Conservation (phyloP, 768 basidiomycete species). For the Leccinum variicolor region DNA sequence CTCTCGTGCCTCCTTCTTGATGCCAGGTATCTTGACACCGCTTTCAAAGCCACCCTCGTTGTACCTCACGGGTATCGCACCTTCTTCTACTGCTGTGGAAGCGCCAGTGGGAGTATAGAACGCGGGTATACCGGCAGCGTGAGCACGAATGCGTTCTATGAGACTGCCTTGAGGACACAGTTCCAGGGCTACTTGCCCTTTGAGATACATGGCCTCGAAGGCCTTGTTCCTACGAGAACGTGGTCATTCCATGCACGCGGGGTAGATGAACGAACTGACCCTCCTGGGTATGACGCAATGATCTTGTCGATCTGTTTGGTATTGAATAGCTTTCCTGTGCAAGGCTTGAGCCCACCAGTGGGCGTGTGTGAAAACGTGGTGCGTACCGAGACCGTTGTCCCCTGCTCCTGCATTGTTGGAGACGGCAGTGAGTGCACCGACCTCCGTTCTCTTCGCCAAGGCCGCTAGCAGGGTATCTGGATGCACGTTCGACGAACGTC, state of each 20-base stretch:
- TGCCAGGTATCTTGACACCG: slow-evolving; percentile 69
- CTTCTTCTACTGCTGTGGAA: slow-evolving; percentile 77
- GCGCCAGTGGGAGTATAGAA: slow-evolving; percentile 93
- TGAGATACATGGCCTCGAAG: slow-evolving; percentile 79
- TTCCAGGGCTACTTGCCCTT: slow-evolving; percentile 78
- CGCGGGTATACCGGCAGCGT: slow-evolving; percentile 90
- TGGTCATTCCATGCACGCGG: background rate
- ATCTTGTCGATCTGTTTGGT: slow-evolving; percentile 77
- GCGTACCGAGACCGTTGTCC: slow-evolving; percentile 65
- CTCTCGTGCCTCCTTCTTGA: slow-evolving; percentile 71
- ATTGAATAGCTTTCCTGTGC: slow-evolving; percentile 67
- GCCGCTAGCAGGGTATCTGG: slow-evolving; percentile 82
- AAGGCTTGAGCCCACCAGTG: background rate
- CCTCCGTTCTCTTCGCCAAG: slow-evolving; percentile 67
- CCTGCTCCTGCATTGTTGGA: slow-evolving; percentile 85
- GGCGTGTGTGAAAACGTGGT: background rate
- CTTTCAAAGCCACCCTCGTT: slow-evolving; percentile 69
- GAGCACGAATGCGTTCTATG: slow-evolving; percentile 82
- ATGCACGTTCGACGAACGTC: background rate
- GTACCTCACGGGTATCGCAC: slow-evolving; percentile 75
- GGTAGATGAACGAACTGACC: slow-evolving; percentile 39
- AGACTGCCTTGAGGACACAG: slow-evolving; percentile 92
- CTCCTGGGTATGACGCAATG: slow-evolving; percentile 88
- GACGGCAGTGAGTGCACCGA: slow-evolving; percentile 74
- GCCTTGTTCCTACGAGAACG: slow-evolving; percentile 66